Percentiles rank a stretch among this genome's conserved stretches.
Evolutionary conservation across 495 filamentous ascomycete species (phyloP).

Genomic region (Penicillium ucsense): DNA sequence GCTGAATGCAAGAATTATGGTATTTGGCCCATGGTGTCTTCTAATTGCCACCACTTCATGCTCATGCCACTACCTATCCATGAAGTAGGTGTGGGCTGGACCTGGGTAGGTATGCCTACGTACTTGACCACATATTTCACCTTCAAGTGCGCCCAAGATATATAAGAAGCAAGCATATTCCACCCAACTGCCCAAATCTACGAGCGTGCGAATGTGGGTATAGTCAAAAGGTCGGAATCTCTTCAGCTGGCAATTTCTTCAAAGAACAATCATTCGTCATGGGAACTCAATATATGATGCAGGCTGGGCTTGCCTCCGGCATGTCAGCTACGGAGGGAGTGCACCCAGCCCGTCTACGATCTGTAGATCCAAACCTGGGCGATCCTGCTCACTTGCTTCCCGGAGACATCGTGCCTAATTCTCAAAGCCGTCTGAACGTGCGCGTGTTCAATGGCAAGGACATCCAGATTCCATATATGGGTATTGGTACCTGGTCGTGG

Average conservation of each 20-base stretch:
- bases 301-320: conserved; percentile 25
- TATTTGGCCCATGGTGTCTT: too few relatives aligned
- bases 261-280: background rate
- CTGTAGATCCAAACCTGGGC: conserved; percentile 12
- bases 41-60: too few relatives aligned
- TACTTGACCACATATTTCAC: too few relatives aligned
- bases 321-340: conserved; percentile 27
- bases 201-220: background rate
- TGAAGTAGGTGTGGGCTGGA: too few relatives aligned
- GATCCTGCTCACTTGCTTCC: conserved; percentile 15
- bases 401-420: conserved; percentile 6
- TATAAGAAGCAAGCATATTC: too few relatives aligned
- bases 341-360: conserved; percentile 17
- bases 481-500: conserved; percentile 33
- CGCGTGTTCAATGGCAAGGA: conserved; percentile 8
- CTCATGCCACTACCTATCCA: too few relatives aligned
- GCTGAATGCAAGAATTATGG: too few relatives aligned
- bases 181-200: too few relatives aligned
- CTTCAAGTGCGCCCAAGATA: too few relatives aligned
- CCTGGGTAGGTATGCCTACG: too few relatives aligned
- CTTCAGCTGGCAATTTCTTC: background rate
- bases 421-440: conserved; percentile 11
- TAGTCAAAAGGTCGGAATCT: background rate
- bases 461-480: conserved; percentile 22
- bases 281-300: conserved; percentile 22